These are phyloP conservation scores for Penicillium taxi DNA, from an alignment of 495 filamentous ascomycete species.

Conservation along the genomic window DNA sequence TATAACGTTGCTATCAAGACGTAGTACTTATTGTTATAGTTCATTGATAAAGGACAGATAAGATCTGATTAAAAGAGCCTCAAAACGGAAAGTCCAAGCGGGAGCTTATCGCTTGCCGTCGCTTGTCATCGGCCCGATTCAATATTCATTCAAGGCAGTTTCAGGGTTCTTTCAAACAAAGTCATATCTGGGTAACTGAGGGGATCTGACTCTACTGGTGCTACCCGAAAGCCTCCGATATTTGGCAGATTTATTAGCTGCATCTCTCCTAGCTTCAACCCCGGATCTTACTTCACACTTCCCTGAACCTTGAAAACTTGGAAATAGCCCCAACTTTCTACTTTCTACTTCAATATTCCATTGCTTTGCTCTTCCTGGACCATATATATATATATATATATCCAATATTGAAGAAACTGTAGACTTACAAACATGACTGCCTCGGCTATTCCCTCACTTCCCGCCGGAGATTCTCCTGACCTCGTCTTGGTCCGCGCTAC, in stretches of 20 bases:
- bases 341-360: not conserved
- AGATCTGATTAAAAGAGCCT: no score
- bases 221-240: not conserved
- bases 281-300: conserved; percentile 24
- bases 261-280: conserved; percentile 2
- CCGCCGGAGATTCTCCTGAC: conserved; percentile 48
- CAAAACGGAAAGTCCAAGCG: conserved; percentile 13
- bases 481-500: conserved; percentile 65
- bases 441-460: conserved; percentile 36
- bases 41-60: no score
- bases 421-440: conserved; percentile 25
- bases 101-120: conserved; percentile 18
- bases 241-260: not conserved
- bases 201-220: conserved; percentile 3
- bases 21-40: no score
- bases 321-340: no score
- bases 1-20: no score
- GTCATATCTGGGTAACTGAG: conserved; percentile 1
- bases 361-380: no score
- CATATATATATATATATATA: no score
- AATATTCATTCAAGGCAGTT: no score
- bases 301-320: not conserved
- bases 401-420: no score
- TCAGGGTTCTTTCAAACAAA: not conserved
- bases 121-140: conserved; percentile 22